Base-by-base conservation (phyloP, 208 protist species). In the Wallacemonas collosoma region DNA sequence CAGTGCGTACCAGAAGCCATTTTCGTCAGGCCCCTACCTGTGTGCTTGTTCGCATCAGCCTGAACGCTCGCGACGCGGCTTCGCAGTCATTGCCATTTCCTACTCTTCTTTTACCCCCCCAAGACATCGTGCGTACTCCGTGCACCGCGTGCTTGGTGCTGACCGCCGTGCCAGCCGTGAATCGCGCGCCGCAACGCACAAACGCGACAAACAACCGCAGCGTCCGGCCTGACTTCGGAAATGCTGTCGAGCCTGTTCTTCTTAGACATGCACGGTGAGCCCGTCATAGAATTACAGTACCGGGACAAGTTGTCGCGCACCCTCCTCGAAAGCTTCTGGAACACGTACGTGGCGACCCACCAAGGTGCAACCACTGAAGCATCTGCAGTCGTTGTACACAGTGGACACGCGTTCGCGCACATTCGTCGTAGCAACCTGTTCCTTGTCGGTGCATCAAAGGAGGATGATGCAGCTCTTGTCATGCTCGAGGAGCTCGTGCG, bases 271-370 rank as follows among this genome's bases (percentile, higher is more conserved):
- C 76, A 85, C 55, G 92, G 92, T 45, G 89, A 97, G 60, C 89
- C 97, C 15, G 91, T 98, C 48, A 90, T 97, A 54, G 90, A 97
- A 75, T 87, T 91, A 71, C 89, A 95, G 55, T 97, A 89, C 48
- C 74, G 84, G 5, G 86, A 93, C 65, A 88, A 81, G 40, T 53
- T 97, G 2, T 75, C 87, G n/a, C 82, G 93, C 17, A 78, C 66
- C 12, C 71, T 79, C 7, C 61, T 93, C 35, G 92, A 97, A 60
- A 80, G 75, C 54, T 96, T 94, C 63, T 98, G 88, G 84, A 79
- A 57, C 43, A 87, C 81, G 8, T 88, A 83, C 68, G 82, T 96
- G 40, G 62, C 75, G 9, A 68, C 62, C 53, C 75, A 3, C 66
- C 72, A 50, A 72, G 75, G 53, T 63, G 54, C 60, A 14, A 61